These are phyloP conservation scores for Aspergillus biplanus DNA, from an alignment of 495 filamentous ascomycete species.

Conservation along the genomic window DNA sequence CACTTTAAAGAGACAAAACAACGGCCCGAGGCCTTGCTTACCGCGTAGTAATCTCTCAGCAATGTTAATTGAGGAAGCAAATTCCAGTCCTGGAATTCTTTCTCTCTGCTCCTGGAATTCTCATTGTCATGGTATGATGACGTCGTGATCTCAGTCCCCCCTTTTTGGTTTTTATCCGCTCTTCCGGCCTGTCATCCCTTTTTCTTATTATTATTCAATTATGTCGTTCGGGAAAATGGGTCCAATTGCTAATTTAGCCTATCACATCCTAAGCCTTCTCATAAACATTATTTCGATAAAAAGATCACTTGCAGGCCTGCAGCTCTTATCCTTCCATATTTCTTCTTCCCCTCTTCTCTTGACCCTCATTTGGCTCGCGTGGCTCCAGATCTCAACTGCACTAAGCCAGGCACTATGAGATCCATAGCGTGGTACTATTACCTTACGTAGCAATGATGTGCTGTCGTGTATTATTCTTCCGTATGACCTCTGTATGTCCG, in stretches of 20 bases:
- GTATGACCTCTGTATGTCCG: not conserved
- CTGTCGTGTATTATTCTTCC: not conserved
- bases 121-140: slow-evolving; percentile 32
- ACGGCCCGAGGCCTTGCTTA: not conserved
- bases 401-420: slow-evolving; percentile 32
- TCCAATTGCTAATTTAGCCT: slow-evolving; percentile 13
- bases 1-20: not conserved
- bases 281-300: slow-evolving; percentile 22
- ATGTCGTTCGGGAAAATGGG: slow-evolving; percentile 3
- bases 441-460: slow-evolving; percentile 13
- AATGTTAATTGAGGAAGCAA: not conserved
- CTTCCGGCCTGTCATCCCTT: not conserved
- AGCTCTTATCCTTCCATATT: slow-evolving; percentile 26
- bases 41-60: not conserved
- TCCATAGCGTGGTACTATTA: slow-evolving; percentile 22
- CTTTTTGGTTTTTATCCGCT: slow-evolving; percentile 9
- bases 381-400: slow-evolving; percentile 29
- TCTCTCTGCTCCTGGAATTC: slow-evolving; percentile 21
- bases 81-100: not conserved
- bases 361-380: slow-evolving; percentile 27
- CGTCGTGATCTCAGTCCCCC: slow-evolving; percentile 19
- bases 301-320: slow-evolving; percentile 33
- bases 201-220: not conserved
- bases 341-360: slow-evolving; percentile 24
- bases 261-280: slow-evolving; percentile 13